Conservation (phyloP, 1,139 yeast species). For the Geotrichum candidum region DNA sequence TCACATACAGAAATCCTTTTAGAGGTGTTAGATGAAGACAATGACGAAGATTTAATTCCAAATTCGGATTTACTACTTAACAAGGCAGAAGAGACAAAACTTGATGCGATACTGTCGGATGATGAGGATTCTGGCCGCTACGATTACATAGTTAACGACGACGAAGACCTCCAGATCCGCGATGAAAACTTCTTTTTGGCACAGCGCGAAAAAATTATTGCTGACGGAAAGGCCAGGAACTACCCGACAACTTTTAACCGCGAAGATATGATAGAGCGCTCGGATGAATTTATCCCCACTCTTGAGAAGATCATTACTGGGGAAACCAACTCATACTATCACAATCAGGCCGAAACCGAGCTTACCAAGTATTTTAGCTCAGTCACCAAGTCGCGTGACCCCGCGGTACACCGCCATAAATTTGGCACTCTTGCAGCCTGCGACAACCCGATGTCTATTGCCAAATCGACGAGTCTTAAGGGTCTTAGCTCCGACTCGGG, state of each 20-base stretch:
- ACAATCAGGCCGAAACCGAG: background rate
- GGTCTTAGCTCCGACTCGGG: slow-evolving; percentile 5
- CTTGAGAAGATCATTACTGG: slow-evolving; percentile 2
- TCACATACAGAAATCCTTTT: background rate
- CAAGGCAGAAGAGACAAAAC: background rate
- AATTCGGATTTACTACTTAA: background rate
- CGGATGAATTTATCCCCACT: background rate
- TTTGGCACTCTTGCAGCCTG: slow-evolving; percentile 2
- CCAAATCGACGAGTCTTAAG: slow-evolving; percentile 1
- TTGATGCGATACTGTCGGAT: background rate
- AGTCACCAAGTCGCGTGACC: slow-evolving; percentile 1
- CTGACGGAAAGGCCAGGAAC: background rate
- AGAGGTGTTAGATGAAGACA: background rate
- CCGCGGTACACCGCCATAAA: background rate
- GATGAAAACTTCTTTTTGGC: background rate
- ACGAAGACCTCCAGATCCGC: background rate
- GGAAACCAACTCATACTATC: background rate
- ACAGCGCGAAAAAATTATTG: background rate
- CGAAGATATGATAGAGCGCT: background rate
- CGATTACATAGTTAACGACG: background rate
- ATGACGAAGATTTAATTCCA: background rate
- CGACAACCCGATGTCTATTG: background rate
- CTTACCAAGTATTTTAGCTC: background rate
- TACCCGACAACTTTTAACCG: slow-evolving; percentile 2
- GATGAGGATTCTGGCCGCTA: slow-evolving; percentile 3